Conservation (phyloP, 1,139 yeast genomes). For the Wickerhamomyces sp. region DNA sequence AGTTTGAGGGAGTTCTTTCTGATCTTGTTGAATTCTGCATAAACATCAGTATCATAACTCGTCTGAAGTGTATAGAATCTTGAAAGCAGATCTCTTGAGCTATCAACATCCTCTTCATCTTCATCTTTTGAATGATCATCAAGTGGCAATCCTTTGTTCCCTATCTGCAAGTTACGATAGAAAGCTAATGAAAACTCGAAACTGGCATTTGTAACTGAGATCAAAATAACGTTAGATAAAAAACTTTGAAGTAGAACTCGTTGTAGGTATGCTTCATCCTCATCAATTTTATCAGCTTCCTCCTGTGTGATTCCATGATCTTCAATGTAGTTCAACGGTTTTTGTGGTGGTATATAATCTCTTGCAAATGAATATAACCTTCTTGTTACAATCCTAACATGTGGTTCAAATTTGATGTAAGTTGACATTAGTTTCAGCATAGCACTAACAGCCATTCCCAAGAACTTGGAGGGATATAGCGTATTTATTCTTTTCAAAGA, state of each 20-base stretch:
- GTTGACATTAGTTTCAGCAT: slow-evolving; percentile 43
- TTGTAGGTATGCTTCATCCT: slow-evolving; percentile 50
- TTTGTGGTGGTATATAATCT: slow-evolving; percentile 51
- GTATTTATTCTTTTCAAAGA: slow-evolving; percentile 53
- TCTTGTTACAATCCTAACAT: slow-evolving; percentile 45
- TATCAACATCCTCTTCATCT: slow-evolving; percentile 5
- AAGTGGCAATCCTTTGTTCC: slow-evolving; percentile 5
- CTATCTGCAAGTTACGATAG: slow-evolving; percentile 14
- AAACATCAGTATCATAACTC: slow-evolving; percentile 60
- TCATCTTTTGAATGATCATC: slow-evolving; percentile 4
- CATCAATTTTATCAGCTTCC: slow-evolving; percentile 32
- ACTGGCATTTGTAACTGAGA: slow-evolving; percentile 28
- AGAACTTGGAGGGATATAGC: slow-evolving; percentile 68
- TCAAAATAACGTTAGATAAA: slow-evolving; percentile 40
- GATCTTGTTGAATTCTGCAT: slow-evolving; percentile 33
- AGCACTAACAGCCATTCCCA: slow-evolving; percentile 60
- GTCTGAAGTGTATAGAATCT: slow-evolving; percentile 50
- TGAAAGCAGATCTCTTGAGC: slow-evolving; percentile 10
- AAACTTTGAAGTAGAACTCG: slow-evolving; percentile 38
- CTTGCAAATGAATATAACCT: slow-evolving; percentile 62
- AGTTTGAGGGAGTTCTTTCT: slow-evolving; percentile 25
- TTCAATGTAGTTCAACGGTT: slow-evolving; percentile 33
- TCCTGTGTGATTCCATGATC: slow-evolving; percentile 34
- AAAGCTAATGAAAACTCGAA: slow-evolving; percentile 26
- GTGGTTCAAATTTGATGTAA: slow-evolving; percentile 31